Evolutionary conservation across 2,329 filamentous ascomycete genomes (phyloP).

Genomic region (Raffaelea ambrosiae): DNA sequence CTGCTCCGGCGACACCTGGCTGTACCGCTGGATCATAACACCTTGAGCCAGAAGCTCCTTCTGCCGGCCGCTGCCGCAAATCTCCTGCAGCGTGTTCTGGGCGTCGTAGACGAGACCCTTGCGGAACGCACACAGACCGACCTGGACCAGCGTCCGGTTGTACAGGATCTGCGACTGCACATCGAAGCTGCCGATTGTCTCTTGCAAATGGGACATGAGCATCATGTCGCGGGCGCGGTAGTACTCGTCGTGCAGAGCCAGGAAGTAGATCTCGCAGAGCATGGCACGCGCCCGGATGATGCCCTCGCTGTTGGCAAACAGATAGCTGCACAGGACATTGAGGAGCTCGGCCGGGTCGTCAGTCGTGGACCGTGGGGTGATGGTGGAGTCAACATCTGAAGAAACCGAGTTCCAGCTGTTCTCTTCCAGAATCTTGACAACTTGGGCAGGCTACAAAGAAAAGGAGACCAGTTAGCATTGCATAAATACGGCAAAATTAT

Average conservation of each 20-base stretch:
- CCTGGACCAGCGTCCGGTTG: conserved; percentile 95
- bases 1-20: conserved; percentile 92
- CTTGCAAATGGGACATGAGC: conserved; percentile 98
- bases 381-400: conserved; percentile 60
- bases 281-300: conserved; percentile 95
- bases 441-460: conserved; percentile 61
- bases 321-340: conserved; percentile 83
- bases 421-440: conserved; percentile 88
- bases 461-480: neutral
- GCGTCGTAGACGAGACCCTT: conserved; percentile 95
- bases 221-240: conserved; percentile 98
- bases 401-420: conserved; percentile 83
- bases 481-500: neutral
- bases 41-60: conserved; percentile 97
- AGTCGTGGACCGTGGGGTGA: conserved; percentile 64
- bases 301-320: conserved; percentile 89
- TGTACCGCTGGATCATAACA: conserved; percentile 96
- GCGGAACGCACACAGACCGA: conserved; percentile 96
- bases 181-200: conserved; percentile 94
- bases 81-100: conserved; percentile 95
- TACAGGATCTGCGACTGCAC: conserved; percentile 96
- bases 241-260: conserved; percentile 95
- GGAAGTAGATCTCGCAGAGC: conserved; percentile 98
- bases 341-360: conserved; percentile 69
- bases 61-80: conserved; percentile 92